A percentile compares a stretch with the other conserved stretches of the same genome.
These are phyloP conservation scores for Veloporphyrellus conicus DNA, from an alignment of 1,284 basidiomycete species.

Conservation along the genomic window DNA sequence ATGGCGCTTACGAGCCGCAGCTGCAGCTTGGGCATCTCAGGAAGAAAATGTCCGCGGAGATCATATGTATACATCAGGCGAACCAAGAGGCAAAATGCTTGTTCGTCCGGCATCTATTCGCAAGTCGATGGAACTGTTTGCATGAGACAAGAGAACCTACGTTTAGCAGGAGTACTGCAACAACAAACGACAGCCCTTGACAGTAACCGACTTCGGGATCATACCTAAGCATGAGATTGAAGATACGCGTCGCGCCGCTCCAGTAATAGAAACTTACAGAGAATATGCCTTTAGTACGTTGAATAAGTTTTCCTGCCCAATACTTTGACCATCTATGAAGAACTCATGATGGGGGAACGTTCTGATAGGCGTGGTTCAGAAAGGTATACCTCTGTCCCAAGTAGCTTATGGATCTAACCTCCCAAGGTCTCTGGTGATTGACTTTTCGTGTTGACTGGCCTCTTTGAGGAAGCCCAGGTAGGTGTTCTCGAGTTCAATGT, in stretches of 20 bases:
- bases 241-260: constrained; percentile 6
- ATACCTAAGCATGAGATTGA: constrained; percentile 50
- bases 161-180: constrained; percentile 88
- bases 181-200: constrained; percentile 93
- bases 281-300: constrained; percentile 98
- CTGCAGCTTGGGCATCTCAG: constrained; percentile 97
- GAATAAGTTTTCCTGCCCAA: constrained; percentile 94
- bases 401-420: constrained; percentile 42
- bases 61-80: constrained; percentile 97
- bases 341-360: constrained; percentile 98
- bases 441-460: constrained; percentile 85
- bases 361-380: constrained; percentile 36
- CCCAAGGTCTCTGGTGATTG: constrained; percentile 87
- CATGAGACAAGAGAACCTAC: constrained; percentile 42
- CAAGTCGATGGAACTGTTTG: constrained; percentile 7
- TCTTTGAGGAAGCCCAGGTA: constrained; percentile 86
- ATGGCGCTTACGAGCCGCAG: constrained; percentile 67
- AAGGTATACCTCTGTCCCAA: constrained; percentile 3
- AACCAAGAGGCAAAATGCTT: constrained; percentile 95
- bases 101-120: constrained; percentile 94
- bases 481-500: constrained; percentile 77
- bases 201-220: constrained; percentile 96
- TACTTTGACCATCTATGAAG: constrained; percentile 87
- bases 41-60: constrained; percentile 91
- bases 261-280: constrained; percentile 46